Evolutionary conservation across 2,329 filamentous ascomycete species (phyloP), one percentile per base, ranked within the genome.

Genomic region (Xylaria arbuscula): DNA sequence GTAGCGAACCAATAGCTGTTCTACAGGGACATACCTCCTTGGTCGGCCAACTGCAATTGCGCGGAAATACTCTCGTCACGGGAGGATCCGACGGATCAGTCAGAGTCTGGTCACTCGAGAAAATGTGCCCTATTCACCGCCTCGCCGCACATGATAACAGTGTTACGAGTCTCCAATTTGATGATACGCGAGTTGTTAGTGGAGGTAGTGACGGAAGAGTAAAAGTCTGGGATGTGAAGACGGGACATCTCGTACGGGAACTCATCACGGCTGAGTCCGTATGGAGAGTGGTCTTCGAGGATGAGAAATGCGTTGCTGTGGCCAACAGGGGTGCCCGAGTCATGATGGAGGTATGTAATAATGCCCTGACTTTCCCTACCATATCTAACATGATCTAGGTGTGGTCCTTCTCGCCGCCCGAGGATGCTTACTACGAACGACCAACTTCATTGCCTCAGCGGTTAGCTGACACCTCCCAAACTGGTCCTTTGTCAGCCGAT

Each of bases 141-240:
- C 86, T 99, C 60, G 96, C 96, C 48, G 96, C 96, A 3, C 96
- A 99, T 79, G 96, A 99, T 80, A 99, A 99, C 80, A 98, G 94
- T 78, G 96, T 99, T 62, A 99, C 96, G 0, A 98, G 94, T 80
- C 84, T 99, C 73, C 96, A 99, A 78, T 99, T 99, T 78, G 96
- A 99, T 76, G 94, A 98, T 77, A 94, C 92, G 28, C 89, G 96
- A 64, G 96, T 99, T 68, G 94, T 99, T 65, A 97, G 93, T 78
- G 96, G 96, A 74, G 97, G 96, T 58, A 97, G 93, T 75, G 96
- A 99, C 80, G 96, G 96, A n/a, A 88, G 96, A 62, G 96, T 99
- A 72, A 99, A 98, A 81, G 94, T 99, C 63, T 99, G 96, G 96
- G 95, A 97, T 81, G 84, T 98, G 67, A 94, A 96, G 80, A 96